Conservation (phyloP, 2,329 filamentous ascomycete genomes). For the Sclerotinia spermophila region DNA sequence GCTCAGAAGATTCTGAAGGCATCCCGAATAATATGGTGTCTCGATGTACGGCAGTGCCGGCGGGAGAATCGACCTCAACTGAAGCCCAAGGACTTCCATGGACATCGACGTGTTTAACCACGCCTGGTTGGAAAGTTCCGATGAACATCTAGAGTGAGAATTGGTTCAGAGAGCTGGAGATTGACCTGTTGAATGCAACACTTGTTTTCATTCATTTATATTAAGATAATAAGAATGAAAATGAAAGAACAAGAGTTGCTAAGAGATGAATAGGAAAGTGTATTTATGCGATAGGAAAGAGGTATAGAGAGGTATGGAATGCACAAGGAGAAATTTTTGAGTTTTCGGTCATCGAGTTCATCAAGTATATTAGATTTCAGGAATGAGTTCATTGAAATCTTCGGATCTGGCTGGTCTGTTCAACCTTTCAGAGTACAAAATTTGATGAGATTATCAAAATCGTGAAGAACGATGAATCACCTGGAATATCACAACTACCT, state of each 20-base stretch:
- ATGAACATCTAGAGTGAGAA: neutral
- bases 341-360: neutral
- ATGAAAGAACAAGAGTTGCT: neutral
- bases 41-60: neutral
- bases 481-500: neutral
- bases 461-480: neutral
- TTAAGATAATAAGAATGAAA: neutral
- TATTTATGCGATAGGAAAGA: neutral
- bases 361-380: neutral
- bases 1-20: neutral
- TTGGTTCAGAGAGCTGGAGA: neutral
- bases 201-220: neutral
- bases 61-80: neutral
- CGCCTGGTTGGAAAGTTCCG: neutral
- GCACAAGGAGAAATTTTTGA: neutral
- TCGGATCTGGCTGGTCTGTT: neutral
- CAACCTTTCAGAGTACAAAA: no score
- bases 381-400: neutral
- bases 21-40: neutral
- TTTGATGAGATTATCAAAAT: neutral
- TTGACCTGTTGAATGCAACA: neutral
- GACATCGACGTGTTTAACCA: neutral
- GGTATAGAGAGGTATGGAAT: no score
- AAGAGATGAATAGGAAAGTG: neutral
- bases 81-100: neutral